Base-by-base conservation (phyloP, 1,284 basidiomycete species). In the Boletus semigastroideus region DNA sequence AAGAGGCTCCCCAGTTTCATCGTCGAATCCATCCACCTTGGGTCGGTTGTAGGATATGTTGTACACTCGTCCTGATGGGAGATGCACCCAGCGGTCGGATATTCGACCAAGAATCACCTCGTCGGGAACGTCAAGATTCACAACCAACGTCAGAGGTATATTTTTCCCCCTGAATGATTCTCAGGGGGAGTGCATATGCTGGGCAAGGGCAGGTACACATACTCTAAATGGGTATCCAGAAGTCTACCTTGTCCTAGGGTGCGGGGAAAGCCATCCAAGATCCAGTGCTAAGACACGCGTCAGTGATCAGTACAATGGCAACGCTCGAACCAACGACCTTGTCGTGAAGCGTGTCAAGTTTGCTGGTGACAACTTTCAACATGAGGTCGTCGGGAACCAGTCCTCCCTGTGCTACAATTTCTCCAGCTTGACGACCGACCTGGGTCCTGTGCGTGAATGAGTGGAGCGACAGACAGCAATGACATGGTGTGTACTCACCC, bases 201-300 rank as follows among this genome's bases (percentile, higher is more conserved):
- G 16, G 19, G 43, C 43, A 27, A 51, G 11, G 17, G 48, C 47
- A 43, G 37, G n/a, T 36, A 48, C 42, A 70, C 79, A 42, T 61
- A 87, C 85, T 77, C 76, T 51, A 91, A 76, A 69, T 89, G 83
- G 17, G 74, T 72, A 65, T 98, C 92, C 11, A 99, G 78, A 41
- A 96, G 76, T 67, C 87, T 76, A 1, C 92, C 96, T 72, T 99
- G 96, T 16, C 82, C 84, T 2, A 96, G 72, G 3, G 96, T 99
- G 37, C 96, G 86, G 30, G 96, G 96, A 66, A 99, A 99, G 6
- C 96, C 96, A 64, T 99, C 96, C 33, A 99, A 72, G 58, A 98
- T 90, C 95, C 95, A 98, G 66, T 91, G 85, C 82, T 89, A 48
- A 17, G 14, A 46, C 31, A 31, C 56, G 27, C 1, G 49, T 59